Evolutionary conservation across 2,329 filamentous ascomycete species (phyloP), one percentile per base, ranked within the genome.

Genomic region (Colletotrichum horii): DNA sequence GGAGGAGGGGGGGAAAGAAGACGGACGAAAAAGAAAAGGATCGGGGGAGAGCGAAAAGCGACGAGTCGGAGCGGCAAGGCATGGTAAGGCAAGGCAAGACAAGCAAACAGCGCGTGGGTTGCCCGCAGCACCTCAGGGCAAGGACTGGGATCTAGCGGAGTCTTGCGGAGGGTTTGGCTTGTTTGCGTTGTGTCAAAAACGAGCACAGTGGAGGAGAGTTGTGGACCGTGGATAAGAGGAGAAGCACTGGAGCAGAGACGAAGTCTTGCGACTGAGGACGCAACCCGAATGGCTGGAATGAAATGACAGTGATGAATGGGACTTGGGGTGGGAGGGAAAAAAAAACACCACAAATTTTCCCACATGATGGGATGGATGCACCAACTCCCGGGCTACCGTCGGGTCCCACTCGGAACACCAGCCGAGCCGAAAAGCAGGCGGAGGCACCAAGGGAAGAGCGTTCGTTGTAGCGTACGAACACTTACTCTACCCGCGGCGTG

Each of bases 221-320:
- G 43, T 52, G 58, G 34, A 9, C 12, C 43, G 71, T 70, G 67
- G 71, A 58, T 38, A 67, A 48, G 9, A 30, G 48, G 68, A 36
- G 69, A 56, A 62, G 61, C 38, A 43, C 43, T 22, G 24, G 34
- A 55, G 43, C 43, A 52, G 43, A 52, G 43, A 52, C 43, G 52
- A 52, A 24, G 68, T 66, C 38, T 64, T 64, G 64, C 28, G 43
- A 32, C 28, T n/a, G 38, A 24, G 69, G 64, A 48, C 55, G 68
- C 73, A 48, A 43, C 72, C 73, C 73, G 73, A 75, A 73, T 75
- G 73, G 73, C 64, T 73, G 70, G 73, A 73, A 65, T 36, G 38
- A 58, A 75, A 56, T 75, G 68, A 66, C 34, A 26, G 68, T 66
- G 61, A 60, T 56, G 43, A 28, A 55, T 15, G 61, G 28, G 66